These are phyloP conservation scores for Oryza brachyantha DNA, from an alignment of 176 grass and related monocot genomes.

Conservation along the genomic window DNA sequence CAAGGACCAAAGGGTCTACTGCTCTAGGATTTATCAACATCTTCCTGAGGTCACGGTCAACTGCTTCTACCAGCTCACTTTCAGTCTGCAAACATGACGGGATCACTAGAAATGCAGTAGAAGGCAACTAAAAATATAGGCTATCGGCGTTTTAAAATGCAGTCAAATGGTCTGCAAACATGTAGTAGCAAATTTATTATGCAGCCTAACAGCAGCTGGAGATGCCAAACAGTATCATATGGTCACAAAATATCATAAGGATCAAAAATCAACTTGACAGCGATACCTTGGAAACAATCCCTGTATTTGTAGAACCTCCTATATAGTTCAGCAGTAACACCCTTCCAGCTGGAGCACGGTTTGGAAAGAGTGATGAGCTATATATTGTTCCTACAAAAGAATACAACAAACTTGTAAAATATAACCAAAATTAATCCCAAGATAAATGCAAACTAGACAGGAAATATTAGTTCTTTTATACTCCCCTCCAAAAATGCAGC, in stretches of 20 bases:
- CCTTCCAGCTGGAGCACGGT: slow-evolving; percentile 83
- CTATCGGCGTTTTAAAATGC: background rate
- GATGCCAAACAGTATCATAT: background rate
- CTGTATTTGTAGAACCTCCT: slow-evolving; percentile 84
- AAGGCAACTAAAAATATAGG: background rate
- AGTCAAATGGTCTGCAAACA: background rate
- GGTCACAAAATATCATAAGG: background rate
- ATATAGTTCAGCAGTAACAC: slow-evolving; percentile 94
- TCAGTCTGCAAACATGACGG: slow-evolving; percentile 48
- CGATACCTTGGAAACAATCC: slow-evolving; percentile 82
- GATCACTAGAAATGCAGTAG: background rate
- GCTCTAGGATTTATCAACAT: slow-evolving; percentile 83
- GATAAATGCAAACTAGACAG: slow-evolving; percentile 2
- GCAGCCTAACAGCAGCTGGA: background rate
- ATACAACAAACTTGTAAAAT: background rate
- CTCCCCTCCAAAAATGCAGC: too few species aligned
- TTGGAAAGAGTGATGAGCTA: slow-evolving; percentile 88
- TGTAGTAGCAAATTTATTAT: background rate
- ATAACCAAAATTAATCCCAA: background rate
- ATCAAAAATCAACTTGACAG: slow-evolving; percentile 7
- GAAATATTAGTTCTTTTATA: background rate
- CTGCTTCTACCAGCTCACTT: slow-evolving; percentile 79
- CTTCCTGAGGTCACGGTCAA: slow-evolving; percentile 78
- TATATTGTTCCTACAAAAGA: slow-evolving; percentile 83
- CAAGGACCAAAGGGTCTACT: slow-evolving; percentile 55